Evolutionary conservation across 192 early-diverging fungal genomes (phyloP), one percentile per base, ranked within the genome.

Genomic region (Lobosporangium transversale): DNA sequence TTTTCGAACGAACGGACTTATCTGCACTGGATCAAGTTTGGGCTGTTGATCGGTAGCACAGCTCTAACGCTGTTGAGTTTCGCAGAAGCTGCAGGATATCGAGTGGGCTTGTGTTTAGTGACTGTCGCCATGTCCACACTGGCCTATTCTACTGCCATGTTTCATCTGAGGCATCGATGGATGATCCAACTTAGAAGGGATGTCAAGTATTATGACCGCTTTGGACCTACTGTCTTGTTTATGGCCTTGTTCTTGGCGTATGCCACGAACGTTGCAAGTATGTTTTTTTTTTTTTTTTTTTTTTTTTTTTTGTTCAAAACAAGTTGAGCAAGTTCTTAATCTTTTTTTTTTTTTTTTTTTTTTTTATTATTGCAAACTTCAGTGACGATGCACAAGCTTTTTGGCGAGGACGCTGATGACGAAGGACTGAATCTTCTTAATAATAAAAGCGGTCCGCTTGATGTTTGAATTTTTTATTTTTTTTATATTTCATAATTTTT

Each of bases 1-100:
- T 95, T 96, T 80, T 91, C 93, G 33, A 96, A 96, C 79, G 94
- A 95, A 81, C 86, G 94, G 53, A 95, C 94, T 1, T 94, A 93
- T 60, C 85, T 95, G 75, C 79, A 86, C 42, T 95, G 92, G 92
- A 80, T 93, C 51, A 91, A 88, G 57, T 86, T 93, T 56, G 86
- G 89, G 24, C 83, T 87, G 48, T 68, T 89, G 23, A 79, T 91
- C 33, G 87, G 88, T 24, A 84, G 83, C 14, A 85, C 91, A 32
- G 91, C 87, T 10, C 73, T 91, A 66, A 89, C 84, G 63, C 79
- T 92, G 29, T 64, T 90, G 30, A 92, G 29, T 53, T 2, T 53
- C 27, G 1, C 30, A 18, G 35, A 8, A 40, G 12, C 60, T 6
- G 54, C 51, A 1, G 64, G 64, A 9, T 3, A 51, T 9, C 30